phyloP scores from a whole-genome alignment of 139 green algal genomes.

The Coccomyxa sp. region DNA sequence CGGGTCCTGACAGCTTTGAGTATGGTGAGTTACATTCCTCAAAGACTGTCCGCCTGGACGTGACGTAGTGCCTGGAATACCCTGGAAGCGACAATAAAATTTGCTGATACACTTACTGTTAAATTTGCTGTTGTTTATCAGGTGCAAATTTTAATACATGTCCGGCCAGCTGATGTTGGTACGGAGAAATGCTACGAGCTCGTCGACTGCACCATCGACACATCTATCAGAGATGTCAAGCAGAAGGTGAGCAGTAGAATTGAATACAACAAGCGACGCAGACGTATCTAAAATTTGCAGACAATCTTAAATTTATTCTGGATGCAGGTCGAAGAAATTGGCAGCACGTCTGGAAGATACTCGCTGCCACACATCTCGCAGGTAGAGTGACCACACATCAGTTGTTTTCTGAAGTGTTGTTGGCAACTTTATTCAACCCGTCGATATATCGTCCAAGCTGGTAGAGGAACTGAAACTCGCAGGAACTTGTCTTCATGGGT shows the following conservation, averaged over 20 bases:
- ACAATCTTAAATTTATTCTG: neutral
- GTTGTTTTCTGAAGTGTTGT: neutral
- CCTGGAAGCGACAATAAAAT: too few species aligned
- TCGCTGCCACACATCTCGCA: neutral
- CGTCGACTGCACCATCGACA: neutral
- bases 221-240: neutral
- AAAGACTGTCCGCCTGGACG: too few species aligned
- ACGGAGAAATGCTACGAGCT: neutral
- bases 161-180: neutral
- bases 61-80: too few species aligned
- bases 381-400: neutral
- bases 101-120: too few species aligned
- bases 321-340: neutral
- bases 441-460: neutral
- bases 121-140: neutral
- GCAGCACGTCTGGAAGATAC: neutral
- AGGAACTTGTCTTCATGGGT: constrained; percentile 3
- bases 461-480: neutral
- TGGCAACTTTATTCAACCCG: neutral
- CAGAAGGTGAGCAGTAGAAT: neutral
- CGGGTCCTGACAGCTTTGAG: too few species aligned
- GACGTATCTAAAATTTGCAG: neutral
- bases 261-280: neutral
- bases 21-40: too few species aligned
- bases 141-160: neutral